A percentile compares a stretch with the other conserved stretches of the same genome.
These are phyloP conservation scores for Globisporangium paddicum DNA, from an alignment of 352 stramenopile genomes.

Conservation along the genomic window DNA sequence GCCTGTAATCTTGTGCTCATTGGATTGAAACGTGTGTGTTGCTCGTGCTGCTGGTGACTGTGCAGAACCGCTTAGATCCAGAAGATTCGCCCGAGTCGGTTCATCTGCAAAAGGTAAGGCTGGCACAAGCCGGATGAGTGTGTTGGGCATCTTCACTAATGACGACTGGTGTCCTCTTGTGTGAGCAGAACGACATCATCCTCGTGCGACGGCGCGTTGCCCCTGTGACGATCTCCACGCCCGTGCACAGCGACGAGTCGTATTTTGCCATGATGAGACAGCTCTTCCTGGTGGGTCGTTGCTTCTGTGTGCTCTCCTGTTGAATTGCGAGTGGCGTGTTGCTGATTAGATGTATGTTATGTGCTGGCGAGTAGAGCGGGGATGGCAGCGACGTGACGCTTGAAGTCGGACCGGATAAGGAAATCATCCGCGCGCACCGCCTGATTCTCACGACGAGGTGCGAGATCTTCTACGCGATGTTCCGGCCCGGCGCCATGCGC, in stretches of 20 bases:
- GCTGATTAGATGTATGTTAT: not conserved
- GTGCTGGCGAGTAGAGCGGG: conserved; percentile 44
- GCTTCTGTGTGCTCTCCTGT: not conserved
- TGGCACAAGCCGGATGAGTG: not conserved
- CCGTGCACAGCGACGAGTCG: conserved; percentile 54
- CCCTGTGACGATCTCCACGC: conserved; percentile 32
- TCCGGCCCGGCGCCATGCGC: conserved; percentile 77
- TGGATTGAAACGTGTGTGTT: not conserved
- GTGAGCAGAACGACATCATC: conserved; percentile 78
- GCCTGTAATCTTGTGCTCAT: not conserved
- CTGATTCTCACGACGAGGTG: conserved; percentile 79
- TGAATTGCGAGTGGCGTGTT: not conserved
- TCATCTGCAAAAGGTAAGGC: conserved; percentile 70
- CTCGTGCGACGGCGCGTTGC: conserved; percentile 57
- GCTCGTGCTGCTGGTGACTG: not conserved
- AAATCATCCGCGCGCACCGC: conserved; percentile 61
- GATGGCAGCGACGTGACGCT: conserved; percentile 67
- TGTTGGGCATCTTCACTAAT: conserved; percentile 9
- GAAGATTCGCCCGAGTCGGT: conserved; percentile 84
- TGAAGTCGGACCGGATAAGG: conserved; percentile 58
- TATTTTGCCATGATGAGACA: conserved; percentile 80
- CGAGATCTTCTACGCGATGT: conserved; percentile 90
- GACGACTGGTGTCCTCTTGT: conserved; percentile 3
- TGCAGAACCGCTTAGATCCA: conserved; percentile 66
- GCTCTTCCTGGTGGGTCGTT: conserved; percentile 44